Base-by-base conservation (phyloP, 1,139 yeast species). In the Geotrichum cucujoidarum region DNA sequence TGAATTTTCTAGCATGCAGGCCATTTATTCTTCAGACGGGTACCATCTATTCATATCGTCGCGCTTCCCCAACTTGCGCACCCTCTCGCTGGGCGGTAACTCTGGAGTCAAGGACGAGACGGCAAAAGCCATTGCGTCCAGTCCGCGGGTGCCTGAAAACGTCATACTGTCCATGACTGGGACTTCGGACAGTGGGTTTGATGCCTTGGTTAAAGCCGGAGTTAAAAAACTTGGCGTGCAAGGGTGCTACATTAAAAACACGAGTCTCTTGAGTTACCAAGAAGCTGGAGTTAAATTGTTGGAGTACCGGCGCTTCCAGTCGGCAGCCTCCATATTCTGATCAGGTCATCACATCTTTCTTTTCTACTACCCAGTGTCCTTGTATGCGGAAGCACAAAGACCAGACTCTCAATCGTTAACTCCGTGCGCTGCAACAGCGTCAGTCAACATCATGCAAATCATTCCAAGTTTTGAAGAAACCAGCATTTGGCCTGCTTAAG, bases 221-320 rank as follows among this genome's bases (percentile, higher is more conserved):
- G 49, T 47, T 20, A 38, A 37, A 32, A 24, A 18, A 31, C 5
- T 47, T n/a, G 43, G 49, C n/a, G n/a, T 47, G 3, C 49, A 47
- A 22, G 40, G 42, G 4, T 47, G 49, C 18, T 11, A 22, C 4
- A 43, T 47, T 6, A 36, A 33, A 7, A 32, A 37, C 30, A 13
- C 20, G 6, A 27, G 45, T 7, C 31, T 32, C 2, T 13, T 13
- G 7, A 16, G 35, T 13, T 41, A 46, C 24, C 14, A 11, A 10
- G 40, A 24, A 7, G 14, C 20, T 13, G 45, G 45, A 2, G 32
- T 46, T 13, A 40, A 35, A 16, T 33, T 40, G 10, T 20, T 40
- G 20, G 21, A 35, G 14, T 40, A 35, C 24, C 8, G 16, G 16
- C 35, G 49, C 35, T 46, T 46, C n/a, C n/a, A n/a, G n/a, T n/a